Conservation (phyloP, 2,329 filamentous ascomycete species). For the Colletotrichum simmondsii region DNA sequence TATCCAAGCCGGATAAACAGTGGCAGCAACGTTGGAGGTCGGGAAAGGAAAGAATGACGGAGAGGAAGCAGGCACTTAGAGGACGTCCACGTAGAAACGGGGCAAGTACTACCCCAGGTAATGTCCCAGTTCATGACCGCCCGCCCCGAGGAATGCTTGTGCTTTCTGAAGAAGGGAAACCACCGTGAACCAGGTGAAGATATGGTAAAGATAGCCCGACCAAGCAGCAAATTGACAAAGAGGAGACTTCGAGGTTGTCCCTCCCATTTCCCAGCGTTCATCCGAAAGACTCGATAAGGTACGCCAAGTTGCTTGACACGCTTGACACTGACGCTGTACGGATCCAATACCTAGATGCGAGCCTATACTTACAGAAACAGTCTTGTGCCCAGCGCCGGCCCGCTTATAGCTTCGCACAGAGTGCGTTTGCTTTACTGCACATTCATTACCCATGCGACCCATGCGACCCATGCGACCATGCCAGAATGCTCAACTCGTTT, state of each 20-base stretch:
- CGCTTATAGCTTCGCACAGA: neutral
- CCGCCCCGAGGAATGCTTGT: neutral
- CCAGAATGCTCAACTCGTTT: neutral
- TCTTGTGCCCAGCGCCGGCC: neutral
- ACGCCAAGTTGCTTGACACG: neutral
- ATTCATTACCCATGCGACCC: neutral
- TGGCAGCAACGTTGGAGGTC: neutral
- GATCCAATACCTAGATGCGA: neutral
- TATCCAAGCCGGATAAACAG: neutral
- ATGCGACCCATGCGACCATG: slow-evolving; percentile 11
- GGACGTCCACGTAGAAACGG: neutral
- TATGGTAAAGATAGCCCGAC: neutral
- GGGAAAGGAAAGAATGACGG: neutral
- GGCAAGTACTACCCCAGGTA: neutral
- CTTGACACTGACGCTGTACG: neutral
- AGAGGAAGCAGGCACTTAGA: neutral
- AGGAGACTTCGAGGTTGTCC: neutral
- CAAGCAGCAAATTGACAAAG: neutral
- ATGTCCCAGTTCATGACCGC: neutral
- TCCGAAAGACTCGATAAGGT: neutral
- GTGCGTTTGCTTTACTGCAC: neutral
- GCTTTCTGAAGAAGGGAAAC: neutral
- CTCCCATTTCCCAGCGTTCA: neutral
- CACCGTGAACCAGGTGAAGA: neutral
- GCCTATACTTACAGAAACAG: neutral